A percentile compares a stretch with the other conserved stretches of the same genome.
These are phyloP conservation scores for Candida easanensis DNA, from an alignment of 805 yeast species.

Conservation along the genomic window DNA sequence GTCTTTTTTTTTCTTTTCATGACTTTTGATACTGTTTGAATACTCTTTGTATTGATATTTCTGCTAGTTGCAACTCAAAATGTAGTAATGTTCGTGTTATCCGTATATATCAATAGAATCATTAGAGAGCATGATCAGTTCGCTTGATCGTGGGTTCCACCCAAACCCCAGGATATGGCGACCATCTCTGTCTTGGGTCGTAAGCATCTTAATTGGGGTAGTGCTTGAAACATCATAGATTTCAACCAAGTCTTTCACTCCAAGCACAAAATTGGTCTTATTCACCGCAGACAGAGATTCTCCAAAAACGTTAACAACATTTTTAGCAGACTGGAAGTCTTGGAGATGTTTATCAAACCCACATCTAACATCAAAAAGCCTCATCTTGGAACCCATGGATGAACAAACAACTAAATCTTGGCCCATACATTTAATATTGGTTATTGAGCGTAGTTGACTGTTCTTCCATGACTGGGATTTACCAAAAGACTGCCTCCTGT, in stretches of 20 bases:
- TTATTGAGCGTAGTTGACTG: constrained; percentile 11
- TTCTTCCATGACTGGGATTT: neutral
- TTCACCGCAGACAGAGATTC: constrained; percentile 3
- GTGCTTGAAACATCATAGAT: constrained; percentile 1
- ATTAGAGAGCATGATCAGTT: constrained; percentile 1
- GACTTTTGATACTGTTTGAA: neutral
- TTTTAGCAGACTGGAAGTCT: constrained; percentile 9
- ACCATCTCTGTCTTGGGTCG: constrained; percentile 10
- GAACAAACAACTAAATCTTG: constrained; percentile 8
- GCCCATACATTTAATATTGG: constrained; percentile 7
- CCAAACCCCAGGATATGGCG: constrained; percentile 7
- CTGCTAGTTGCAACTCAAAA: too few relatives aligned
- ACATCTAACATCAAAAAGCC: constrained; percentile 10
- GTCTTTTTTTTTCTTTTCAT: neutral
- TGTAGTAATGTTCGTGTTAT: neutral
- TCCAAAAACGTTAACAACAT: constrained; percentile 14
- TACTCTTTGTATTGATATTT: neutral
- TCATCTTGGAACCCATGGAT: constrained; percentile 11
- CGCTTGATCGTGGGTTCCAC: constrained; percentile 2
- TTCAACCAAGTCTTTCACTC: constrained; percentile 13
- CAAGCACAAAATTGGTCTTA: constrained; percentile 2
- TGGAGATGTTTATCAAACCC: constrained; percentile 4
- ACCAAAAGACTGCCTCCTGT: constrained; percentile 11
- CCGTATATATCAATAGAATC: constrained; percentile 4
- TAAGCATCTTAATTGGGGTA: constrained; percentile 11